Base-by-base conservation (phyloP, 1,139 yeast species). In the Wickerhamomyces sp. region DNA sequence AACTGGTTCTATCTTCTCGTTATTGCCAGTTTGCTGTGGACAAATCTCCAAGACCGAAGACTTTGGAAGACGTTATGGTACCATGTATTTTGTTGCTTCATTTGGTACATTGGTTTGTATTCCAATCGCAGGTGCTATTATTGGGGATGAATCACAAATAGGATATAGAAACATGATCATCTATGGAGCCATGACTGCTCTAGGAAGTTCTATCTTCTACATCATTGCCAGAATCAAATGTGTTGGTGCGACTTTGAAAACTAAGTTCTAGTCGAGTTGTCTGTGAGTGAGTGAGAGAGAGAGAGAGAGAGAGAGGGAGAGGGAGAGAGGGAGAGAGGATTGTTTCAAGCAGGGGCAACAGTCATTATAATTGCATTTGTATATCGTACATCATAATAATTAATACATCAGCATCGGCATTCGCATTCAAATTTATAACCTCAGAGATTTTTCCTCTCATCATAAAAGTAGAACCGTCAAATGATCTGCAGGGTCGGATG, bases 11-110 rank as follows among this genome's bases (percentile, higher is more conserved):
- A 68, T 76, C 7, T 62, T 75, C 43, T 65, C 76, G 10, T 48
- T 75, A 41, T 64, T 76, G n/a, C 80, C 81, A 4, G 72, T 68
- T 10, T 67, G 78, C 46, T 66, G 76, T 43, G 75, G 81, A 0
- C 87, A 82, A 59, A 79, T 84, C 27, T 79, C 88, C 37, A 73
- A 73, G 36, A 78, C 83, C 1, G 78, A 78, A 38, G 76, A 74
- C 46, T 83, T 82, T 56, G 91, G 91, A 31, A 79, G 75, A 56
- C 72, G 85, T 26, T 84, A 79, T 57, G 85, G 90, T 0, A 81
- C 87, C 0, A 73, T 83, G 62, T 83, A 84, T 60, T 77, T 80
- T 52, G 69, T 79, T 38, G 81, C 81, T 39, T 74, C 86, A 10
- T 75, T 82, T 55, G 77, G 79, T 30, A 78, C 78, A 23, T 65